phyloP scores from a whole-genome alignment of 2,329 filamentous ascomycete genomes.

The Alternaria sp. region DNA sequence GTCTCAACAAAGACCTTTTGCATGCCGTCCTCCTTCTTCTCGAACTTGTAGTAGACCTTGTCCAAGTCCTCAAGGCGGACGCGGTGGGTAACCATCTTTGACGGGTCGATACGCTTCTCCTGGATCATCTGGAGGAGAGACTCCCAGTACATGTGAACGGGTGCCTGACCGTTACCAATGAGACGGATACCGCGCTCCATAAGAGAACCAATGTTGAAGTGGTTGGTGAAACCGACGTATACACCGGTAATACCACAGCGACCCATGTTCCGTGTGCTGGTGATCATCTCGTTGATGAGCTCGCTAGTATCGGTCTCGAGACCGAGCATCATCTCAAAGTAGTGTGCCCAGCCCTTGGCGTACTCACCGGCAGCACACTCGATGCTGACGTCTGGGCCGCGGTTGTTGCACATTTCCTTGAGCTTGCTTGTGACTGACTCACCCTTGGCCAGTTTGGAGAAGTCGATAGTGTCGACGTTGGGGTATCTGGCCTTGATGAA shows the following conservation, averaged over 20 bases:
- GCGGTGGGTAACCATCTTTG: conserved; percentile 83
- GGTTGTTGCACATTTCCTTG: conserved; percentile 74
- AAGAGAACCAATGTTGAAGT: conserved; percentile 82
- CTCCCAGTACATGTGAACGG: conserved; percentile 86
- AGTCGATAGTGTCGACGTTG: conserved; percentile 75
- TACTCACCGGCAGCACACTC: conserved; percentile 73
- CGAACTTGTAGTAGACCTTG: conserved; percentile 67
- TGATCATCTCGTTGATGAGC: conserved; percentile 81
- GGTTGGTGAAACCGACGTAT: conserved; percentile 73
- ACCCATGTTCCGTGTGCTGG: conserved; percentile 75
- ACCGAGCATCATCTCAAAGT: conserved; percentile 68
- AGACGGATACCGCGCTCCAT: conserved; percentile 89
- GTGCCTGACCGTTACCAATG: conserved; percentile 73
- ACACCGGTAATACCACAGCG: conserved; percentile 80
- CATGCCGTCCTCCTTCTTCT: conserved; percentile 76
- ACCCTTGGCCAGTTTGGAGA: conserved; percentile 66
- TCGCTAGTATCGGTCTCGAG: conserved; percentile 86
- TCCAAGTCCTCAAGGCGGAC: conserved; percentile 62
- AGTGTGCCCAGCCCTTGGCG: conserved; percentile 68
- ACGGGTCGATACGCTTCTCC: conserved; percentile 73
- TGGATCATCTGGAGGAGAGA: conserved; percentile 74
- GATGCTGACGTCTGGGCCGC: conserved; percentile 76
- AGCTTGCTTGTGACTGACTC: conserved; percentile 74
- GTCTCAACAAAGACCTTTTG: conserved; percentile 81
- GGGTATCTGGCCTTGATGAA: conserved; percentile 71